These are phyloP conservation scores for Tirmania nivea DNA, from an alignment of 495 filamentous ascomycete genomes.

Conservation along the genomic window DNA sequence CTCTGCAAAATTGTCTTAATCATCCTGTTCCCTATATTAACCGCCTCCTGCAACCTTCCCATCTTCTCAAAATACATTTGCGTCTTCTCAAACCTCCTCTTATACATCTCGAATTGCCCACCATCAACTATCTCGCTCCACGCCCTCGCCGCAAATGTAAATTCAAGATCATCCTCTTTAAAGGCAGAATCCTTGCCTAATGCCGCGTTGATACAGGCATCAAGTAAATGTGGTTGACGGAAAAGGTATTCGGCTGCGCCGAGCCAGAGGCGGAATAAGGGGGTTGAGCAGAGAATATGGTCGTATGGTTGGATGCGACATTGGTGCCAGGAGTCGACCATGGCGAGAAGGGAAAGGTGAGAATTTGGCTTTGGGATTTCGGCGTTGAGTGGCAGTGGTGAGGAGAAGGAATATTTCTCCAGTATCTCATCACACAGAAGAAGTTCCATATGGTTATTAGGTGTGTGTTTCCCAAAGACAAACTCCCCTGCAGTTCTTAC, in stretches of 20 bases:
- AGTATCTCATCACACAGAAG: conserved; percentile 63
- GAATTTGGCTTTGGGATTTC: conserved; percentile 44
- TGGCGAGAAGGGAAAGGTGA: conserved; percentile 82
- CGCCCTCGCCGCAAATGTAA: conserved; percentile 83
- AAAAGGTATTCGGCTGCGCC: conserved; percentile 95
- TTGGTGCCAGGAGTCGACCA: conserved; percentile 95
- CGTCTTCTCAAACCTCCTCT: conserved; percentile 68
- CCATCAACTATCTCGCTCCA: conserved; percentile 87
- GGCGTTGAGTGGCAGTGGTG: conserved; percentile 33
- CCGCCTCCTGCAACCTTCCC: conserved; percentile 55
- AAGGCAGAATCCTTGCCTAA: conserved; percentile 64
- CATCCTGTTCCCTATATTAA: conserved; percentile 81
- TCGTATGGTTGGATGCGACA: conserved; percentile 88
- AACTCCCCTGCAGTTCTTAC: conserved; percentile 56
- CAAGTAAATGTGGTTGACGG: conserved; percentile 57
- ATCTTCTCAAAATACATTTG: conserved; percentile 68
- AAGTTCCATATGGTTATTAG: conserved; percentile 28
- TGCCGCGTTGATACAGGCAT: conserved; percentile 68
- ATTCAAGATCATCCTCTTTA: conserved; percentile 78
- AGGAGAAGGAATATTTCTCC: conserved; percentile 60
- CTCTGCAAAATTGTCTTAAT: conserved; percentile 86
- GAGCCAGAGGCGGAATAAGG: conserved; percentile 91
- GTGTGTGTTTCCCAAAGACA: conserved; percentile 44
- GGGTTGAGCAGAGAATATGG: conserved; percentile 98
- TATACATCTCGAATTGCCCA: conserved; percentile 76